phyloP scores from a whole-genome alignment of 257 asterid genomes.

The Solanum paucissectum region DNA sequence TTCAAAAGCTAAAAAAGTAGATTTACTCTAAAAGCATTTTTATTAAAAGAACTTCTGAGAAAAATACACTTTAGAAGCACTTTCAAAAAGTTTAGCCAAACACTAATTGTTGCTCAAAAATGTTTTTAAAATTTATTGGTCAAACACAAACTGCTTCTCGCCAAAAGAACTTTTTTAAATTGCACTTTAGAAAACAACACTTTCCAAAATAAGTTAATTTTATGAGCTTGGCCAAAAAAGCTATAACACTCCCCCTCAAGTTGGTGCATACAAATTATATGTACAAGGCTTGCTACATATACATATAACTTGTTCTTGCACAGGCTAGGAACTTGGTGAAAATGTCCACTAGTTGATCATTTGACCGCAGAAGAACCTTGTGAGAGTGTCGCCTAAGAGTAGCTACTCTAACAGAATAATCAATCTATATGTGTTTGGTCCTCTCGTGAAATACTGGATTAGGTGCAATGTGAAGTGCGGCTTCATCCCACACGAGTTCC shows the following conservation, averaged over 20 bases:
- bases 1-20: neutral
- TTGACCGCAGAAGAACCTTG: neutral
- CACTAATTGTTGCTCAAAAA: neutral
- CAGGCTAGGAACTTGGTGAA: neutral
- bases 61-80: neutral
- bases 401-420: neutral
- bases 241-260: neutral
- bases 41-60: neutral
- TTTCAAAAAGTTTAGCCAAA: neutral
- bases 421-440: neutral
- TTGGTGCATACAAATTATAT: neutral
- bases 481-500: neutral
- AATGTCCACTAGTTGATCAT: neutral
- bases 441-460: neutral
- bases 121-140: neutral
- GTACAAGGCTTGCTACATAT: neutral
- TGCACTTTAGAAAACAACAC: neutral
- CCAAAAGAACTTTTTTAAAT: neutral
- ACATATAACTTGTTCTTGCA: neutral
- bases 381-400: neutral
- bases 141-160: neutral
- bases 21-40: neutral
- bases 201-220: neutral
- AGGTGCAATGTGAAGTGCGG: neutral
- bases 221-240: neutral